Evolutionary conservation across 768 basidiomycete genomes (phyloP), one percentile per base, ranked within the genome.

Genomic region (Pluteus cervinus): DNA sequence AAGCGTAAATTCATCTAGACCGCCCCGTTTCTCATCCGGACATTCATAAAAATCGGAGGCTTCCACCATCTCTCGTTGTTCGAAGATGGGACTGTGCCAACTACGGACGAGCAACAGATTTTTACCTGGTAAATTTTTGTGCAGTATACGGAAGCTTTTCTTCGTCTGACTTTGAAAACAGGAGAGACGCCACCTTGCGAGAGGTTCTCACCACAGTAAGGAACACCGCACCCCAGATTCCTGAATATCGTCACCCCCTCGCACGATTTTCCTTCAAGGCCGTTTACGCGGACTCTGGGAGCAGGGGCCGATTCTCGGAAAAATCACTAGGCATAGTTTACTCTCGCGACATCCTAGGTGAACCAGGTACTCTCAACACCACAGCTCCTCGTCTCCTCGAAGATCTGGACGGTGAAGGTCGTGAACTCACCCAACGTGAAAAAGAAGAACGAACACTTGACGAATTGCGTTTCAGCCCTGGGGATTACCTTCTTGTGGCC

Each of bases 301-400:
- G 75, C 56, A 78, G 81, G 45, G 86, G 86, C 4, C 73, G 76
- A 11, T 84, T 80, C 46, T 64, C 78, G 0, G 73, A 76, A 54
- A 88, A 88, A 61, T 87, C 90, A 29, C 74, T 90, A 29, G 87
- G 87, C 18, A 73, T 73, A 50, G 81, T 90, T 25, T 84, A 86
- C 57, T 85, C 86, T 29, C 79, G 86, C 44, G 88, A 89, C 59
- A 83, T 89, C 45, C 73, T 87, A 2, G 86, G 86, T 33, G 86
- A 87, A 55, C 81, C 83, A 3, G 85, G 85, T 23, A 58, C 79
- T 1, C 55, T 83, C 15, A 65, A 69, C 26, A 56, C 55, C 10
- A 63, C 75, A 5, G 82, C 83, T 1, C 69, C 79, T 0, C 71
- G 81, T 2, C 66, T 87, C 3, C 58, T 79, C 15, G 73, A 76